A percentile compares a stretch with the other conserved stretches of the same genome.
Evolutionary conservation across 1,284 basidiomycete genomes (phyloP).

Genomic region (Neolentinus lepideus): DNA sequence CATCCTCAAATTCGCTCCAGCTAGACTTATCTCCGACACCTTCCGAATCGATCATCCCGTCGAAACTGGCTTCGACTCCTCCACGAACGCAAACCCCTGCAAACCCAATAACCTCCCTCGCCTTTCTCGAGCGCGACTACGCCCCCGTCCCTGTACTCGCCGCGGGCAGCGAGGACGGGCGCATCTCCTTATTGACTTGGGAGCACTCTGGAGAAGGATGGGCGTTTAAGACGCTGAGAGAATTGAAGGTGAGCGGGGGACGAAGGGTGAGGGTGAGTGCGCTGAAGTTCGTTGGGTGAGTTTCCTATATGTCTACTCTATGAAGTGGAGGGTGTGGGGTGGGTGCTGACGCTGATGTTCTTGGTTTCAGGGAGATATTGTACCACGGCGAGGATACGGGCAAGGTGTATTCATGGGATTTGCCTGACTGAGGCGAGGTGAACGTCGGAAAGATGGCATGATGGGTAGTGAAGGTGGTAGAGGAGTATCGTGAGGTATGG

Average conservation of each 20-base stretch:
- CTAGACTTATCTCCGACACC: neutral
- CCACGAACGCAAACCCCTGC: conserved; percentile 20
- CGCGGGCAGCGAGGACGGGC: conserved; percentile 59
- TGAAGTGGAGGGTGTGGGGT: neutral
- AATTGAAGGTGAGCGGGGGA: conserved; percentile 41
- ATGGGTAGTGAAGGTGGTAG: no score
- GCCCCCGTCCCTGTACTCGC: conserved; percentile 63
- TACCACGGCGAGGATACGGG: conserved; percentile 65
- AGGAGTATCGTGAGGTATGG: no score
- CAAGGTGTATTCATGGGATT: conserved; percentile 52
- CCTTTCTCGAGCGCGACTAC: conserved; percentile 80
- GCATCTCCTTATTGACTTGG: conserved; percentile 68
- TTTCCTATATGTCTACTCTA: conserved; percentile 11
- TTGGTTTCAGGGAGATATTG: conserved; percentile 41
- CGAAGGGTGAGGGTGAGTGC: conserved; percentile 40
- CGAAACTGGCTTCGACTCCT: conserved; percentile 4
- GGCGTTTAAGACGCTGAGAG: conserved; percentile 63
- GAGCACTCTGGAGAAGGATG: conserved; percentile 58
- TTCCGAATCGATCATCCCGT: neutral
- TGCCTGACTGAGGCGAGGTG: conserved; percentile 38
- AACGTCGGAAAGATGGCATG: no score
- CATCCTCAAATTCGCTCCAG: neutral
- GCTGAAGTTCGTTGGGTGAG: conserved; percentile 65
- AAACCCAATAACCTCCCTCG: conserved; percentile 40
- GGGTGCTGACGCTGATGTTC: neutral